phyloP scores from a whole-genome alignment of 2,329 filamentous ascomycete genomes.

The Calonectria multiphialidica region DNA sequence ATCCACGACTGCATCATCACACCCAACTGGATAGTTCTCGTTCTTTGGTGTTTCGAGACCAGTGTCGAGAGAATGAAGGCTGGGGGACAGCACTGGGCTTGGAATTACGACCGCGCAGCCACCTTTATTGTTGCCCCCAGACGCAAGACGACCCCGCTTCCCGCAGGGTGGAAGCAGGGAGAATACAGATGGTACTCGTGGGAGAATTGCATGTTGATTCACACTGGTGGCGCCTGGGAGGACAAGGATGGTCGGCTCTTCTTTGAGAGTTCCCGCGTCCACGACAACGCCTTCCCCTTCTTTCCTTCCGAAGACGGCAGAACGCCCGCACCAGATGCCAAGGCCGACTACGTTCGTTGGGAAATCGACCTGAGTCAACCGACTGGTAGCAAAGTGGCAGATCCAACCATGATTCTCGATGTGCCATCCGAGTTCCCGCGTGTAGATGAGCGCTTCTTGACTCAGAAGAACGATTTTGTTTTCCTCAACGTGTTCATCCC shows the following conservation, averaged over 20 bases:
- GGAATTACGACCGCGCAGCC: neutral
- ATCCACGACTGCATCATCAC: slow-evolving; percentile 33
- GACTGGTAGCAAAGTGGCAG: neutral
- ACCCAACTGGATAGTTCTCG: slow-evolving; percentile 21
- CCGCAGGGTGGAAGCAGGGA: slow-evolving; percentile 4
- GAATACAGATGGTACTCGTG: slow-evolving; percentile 23
- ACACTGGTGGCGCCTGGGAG: slow-evolving; percentile 28
- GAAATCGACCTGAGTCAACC: slow-evolving; percentile 27
- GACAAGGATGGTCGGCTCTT: slow-evolving; percentile 15
- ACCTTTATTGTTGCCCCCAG: slow-evolving; percentile 24
- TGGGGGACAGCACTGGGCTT: slow-evolving; percentile 28
- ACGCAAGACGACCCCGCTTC: neutral
- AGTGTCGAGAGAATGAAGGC: slow-evolving; percentile 20
- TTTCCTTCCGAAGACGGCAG: slow-evolving; percentile 17
- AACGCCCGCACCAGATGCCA: neutral
- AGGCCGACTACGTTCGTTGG: slow-evolving; percentile 33
- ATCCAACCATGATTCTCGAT: slow-evolving; percentile 14
- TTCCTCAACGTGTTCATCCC: slow-evolving; percentile 26
- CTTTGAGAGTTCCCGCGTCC: slow-evolving; percentile 26
- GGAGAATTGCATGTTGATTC: slow-evolving; percentile 29
- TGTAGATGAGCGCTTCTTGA: slow-evolving; percentile 28
- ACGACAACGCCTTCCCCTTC: slow-evolving; percentile 30
- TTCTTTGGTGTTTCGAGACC: slow-evolving; percentile 23
- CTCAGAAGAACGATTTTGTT: neutral
- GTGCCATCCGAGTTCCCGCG: slow-evolving; percentile 13